Evolutionary conservation across 495 filamentous ascomycete genomes (phyloP), one percentile per base, ranked within the genome.

Genomic region (Haplographium delicatum): DNA sequence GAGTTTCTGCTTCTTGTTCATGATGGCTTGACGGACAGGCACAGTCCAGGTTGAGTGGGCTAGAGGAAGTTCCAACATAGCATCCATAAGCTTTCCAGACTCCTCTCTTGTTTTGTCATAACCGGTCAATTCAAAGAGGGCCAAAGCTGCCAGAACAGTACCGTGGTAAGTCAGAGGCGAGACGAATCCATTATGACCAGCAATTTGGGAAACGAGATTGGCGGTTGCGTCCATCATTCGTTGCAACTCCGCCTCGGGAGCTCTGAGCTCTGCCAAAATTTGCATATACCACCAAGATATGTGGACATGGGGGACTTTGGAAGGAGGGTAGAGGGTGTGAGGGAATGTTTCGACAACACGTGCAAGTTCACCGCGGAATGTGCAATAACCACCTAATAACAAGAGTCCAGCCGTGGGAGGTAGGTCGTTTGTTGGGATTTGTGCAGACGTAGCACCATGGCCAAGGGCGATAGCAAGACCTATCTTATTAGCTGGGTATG

Each of bases 231-330:
- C 76, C 9, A 91, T 66, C 25, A 91, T 71, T 28, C 86, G 78
- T 28, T 70, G 66, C 0, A 79, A 76, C 50, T 75, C 70, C 57
- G 78, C 65, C 59, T 79, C 62, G 62, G 72, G 66, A 67, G 78
- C 69, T 71, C 80, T 53, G 51, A 78, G 67, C 42, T 79, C 74
- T 23, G 78, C 72, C 13, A 90, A 66, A 10, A 91, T 70, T 31
- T 80, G 77, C 40, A 80, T 64, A 53, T 89, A 86, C 80, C 86
- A 87, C 65, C 89, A 91, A 3, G 81, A 75, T 33, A 91, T 76
- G 43, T 81, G 72, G 26, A 89, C 70, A 9, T 86, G 63, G 27
- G 68, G 72, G 41, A 68, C 63, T 50, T 64, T 68, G 18, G 58
- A 57, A 11, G 56, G 63, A 6, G 41, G 31, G 2, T 57, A 68